Conservation (phyloP, 2,329 filamentous ascomycete genomes). For the Alternaria consortialis region DNA sequence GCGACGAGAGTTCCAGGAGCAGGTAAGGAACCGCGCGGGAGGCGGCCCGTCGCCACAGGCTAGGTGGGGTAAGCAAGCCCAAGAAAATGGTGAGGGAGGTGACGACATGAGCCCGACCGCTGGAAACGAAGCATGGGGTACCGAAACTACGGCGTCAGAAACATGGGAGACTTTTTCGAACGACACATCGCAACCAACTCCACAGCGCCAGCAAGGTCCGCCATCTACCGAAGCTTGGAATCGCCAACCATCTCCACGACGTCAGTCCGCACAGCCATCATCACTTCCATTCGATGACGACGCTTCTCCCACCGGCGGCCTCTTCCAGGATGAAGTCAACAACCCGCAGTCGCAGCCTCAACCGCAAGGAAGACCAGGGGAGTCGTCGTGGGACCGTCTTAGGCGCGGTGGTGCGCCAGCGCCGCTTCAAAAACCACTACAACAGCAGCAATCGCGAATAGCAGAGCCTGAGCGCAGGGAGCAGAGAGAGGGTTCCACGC, state of each 20-base stretch:
- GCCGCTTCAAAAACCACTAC: slow-evolving; percentile 21
- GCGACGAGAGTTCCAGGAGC: slow-evolving; percentile 31
- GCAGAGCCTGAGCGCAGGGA: slow-evolving; percentile 32
- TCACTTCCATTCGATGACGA: slow-evolving; percentile 40
- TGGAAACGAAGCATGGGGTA: slow-evolving; percentile 48
- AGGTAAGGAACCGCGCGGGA: slow-evolving; percentile 30
- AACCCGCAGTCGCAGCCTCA: slow-evolving; percentile 19
- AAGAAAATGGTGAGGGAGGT: slow-evolving; percentile 32
- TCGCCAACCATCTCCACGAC: slow-evolving; percentile 13
- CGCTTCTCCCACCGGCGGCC: slow-evolving; percentile 49
- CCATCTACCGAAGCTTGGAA: slow-evolving; percentile 12
- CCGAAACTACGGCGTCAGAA: slow-evolving; percentile 11
- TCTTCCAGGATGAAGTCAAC: slow-evolving; percentile 45
- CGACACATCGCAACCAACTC: slow-evolving; percentile 15
- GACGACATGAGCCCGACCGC: slow-evolving; percentile 57
- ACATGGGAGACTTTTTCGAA: slow-evolving; percentile 29
- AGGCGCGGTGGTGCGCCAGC: slow-evolving; percentile 44
- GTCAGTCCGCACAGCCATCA: slow-evolving; percentile 17
- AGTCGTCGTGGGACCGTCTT: slow-evolving; percentile 57
- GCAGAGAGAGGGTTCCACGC: slow-evolving; percentile 43
- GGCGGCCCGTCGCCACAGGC: slow-evolving; percentile 51
- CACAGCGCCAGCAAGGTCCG: slow-evolving; percentile 20
- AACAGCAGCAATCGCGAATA: slow-evolving; percentile 24
- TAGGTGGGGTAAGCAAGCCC: slow-evolving; percentile 35
- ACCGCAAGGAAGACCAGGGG: slow-evolving; percentile 33